These are phyloP conservation scores for Ustilago cynodontis DNA, from an alignment of 1,284 basidiomycete species.

Conservation along the genomic window DNA sequence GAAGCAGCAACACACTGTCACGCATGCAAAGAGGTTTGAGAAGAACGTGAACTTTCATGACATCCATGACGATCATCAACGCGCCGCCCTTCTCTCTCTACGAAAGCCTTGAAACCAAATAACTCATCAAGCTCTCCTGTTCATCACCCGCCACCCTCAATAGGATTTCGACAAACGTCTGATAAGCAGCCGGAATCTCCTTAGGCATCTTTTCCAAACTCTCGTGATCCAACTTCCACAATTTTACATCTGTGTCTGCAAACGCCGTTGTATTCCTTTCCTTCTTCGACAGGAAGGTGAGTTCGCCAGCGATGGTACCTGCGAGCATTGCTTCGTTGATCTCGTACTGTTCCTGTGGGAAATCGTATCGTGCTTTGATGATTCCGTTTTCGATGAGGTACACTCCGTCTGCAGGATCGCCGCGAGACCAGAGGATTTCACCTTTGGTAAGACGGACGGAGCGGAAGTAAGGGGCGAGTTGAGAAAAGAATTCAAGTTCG, in stretches of 20 bases:
- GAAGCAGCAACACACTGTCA: background rate
- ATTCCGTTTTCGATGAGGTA: constrained; percentile 69
- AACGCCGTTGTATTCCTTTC: constrained; percentile 63
- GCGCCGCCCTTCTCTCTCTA: background rate
- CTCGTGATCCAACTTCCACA: constrained; percentile 61
- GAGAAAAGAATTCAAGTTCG: constrained; percentile 68
- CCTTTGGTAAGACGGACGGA: constrained; percentile 76
- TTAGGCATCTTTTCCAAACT: constrained; percentile 42
- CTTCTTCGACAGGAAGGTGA: constrained; percentile 61
- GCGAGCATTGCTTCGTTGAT: constrained; percentile 69
- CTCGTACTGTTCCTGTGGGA: constrained; percentile 66
- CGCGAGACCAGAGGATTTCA: constrained; percentile 79
- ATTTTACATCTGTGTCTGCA: constrained; percentile 61
- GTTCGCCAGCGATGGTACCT: constrained; percentile 68
- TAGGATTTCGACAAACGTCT: constrained; percentile 57
- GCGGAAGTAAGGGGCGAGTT: constrained; percentile 79
- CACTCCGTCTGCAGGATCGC: constrained; percentile 76
- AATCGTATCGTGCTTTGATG: constrained; percentile 66
- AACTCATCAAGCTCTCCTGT: constrained; percentile 66
- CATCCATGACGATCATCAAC: background rate
- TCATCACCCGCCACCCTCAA: constrained; percentile 65
- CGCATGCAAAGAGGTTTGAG: background rate
- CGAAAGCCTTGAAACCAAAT: constrained; percentile 62
- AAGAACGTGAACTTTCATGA: background rate
- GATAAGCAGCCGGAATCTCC: constrained; percentile 39